Base-by-base conservation (phyloP, 1,284 basidiomycete species). In the Microbotryum saponariae region DNA sequence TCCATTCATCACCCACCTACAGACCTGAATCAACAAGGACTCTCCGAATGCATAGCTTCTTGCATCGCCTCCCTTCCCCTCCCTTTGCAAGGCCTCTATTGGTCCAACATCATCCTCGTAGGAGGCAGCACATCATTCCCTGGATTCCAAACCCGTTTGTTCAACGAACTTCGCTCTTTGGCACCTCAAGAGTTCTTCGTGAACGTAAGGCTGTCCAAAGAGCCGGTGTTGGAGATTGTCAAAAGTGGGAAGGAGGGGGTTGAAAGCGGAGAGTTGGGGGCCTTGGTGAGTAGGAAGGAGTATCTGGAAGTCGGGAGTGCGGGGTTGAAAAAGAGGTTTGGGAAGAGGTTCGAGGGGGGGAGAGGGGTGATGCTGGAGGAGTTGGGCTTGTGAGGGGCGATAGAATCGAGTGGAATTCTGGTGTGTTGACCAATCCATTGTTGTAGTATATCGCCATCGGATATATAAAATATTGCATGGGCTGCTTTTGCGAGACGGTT, bases 51-150 rank as follows among this genome's bases (percentile, higher is more conserved):
- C 6, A 83, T 96, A 59, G 85, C 86, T 44, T 73, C 82, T 60
- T 85, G 86, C 60, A 91, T 97, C 72, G 78, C 81, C 1, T 76
- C 81, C 42, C 81, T 92, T 63, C 88, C 88, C 0, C 78, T 81
- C 54, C 88, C 91, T 70, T 71, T 92, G 44, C 88, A 85, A 68
- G 91, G 89, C 29, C 83, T 96, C 84, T 91, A 91, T 76, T 97
- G 91, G 91, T 83, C 84, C 46, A 91, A 97, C 74, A 91, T 97
- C 65, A 86, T 89, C 6, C 77, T 96, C 62, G 82, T 91, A 67
- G 93, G 93, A 56, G 93, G 92, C 8, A 85, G 83, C 72, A 83
- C 84, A 4, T 83, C 83, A 68, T 83, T 92, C 66, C 79, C 84
- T 51, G 87, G 86, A 4, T 85, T 97, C 68, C 81, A 82, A 25